Evolutionary conservation across 2,329 filamentous ascomycete genomes (phyloP).

Genomic region (Neopestalotiopsis rosae): DNA sequence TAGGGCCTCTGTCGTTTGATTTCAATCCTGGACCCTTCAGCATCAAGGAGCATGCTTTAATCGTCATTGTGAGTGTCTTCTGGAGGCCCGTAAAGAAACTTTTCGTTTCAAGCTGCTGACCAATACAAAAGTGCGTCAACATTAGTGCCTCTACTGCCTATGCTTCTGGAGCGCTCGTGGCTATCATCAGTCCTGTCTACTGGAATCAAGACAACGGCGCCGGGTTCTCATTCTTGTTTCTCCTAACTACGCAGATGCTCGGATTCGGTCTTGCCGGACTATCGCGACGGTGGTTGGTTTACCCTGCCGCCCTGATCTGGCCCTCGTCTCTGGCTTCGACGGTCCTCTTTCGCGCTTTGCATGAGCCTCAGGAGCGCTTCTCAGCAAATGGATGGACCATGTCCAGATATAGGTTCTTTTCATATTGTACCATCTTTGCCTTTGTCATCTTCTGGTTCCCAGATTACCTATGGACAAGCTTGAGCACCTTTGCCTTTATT

Average conservation of each 20-base stretch:
- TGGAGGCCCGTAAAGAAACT: background rate
- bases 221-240: slow-evolving; percentile 38
- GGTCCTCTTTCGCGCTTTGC: slow-evolving; percentile 39
- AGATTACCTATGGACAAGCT: slow-evolving; percentile 28
- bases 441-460: slow-evolving; percentile 35
- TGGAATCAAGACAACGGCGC: slow-evolving; percentile 39
- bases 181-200: slow-evolving; percentile 39
- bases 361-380: slow-evolving; percentile 34
- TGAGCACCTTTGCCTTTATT: slow-evolving; percentile 30
- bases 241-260: slow-evolving; percentile 37
- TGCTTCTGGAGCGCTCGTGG: slow-evolving; percentile 30
- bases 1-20: slow-evolving; percentile 32
- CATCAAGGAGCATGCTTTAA: slow-evolving; percentile 39
- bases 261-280: slow-evolving; percentile 41
- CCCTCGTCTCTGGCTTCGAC: slow-evolving; percentile 39
- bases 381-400: slow-evolving; percentile 41
- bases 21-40: slow-evolving; percentile 31
- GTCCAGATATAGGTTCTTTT: slow-evolving; percentile 40
- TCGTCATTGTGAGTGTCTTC: slow-evolving; percentile 15
- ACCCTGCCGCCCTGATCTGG: slow-evolving; percentile 42
- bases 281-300: slow-evolving; percentile 39
- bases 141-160: slow-evolving; percentile 18
- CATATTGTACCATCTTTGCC: slow-evolving; percentile 32
- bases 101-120: background rate
- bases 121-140: slow-evolving; percentile 15